These are phyloP conservation scores for Cornus controversa DNA, from an alignment of 148 eudicot species.

Conservation along the genomic window DNA sequence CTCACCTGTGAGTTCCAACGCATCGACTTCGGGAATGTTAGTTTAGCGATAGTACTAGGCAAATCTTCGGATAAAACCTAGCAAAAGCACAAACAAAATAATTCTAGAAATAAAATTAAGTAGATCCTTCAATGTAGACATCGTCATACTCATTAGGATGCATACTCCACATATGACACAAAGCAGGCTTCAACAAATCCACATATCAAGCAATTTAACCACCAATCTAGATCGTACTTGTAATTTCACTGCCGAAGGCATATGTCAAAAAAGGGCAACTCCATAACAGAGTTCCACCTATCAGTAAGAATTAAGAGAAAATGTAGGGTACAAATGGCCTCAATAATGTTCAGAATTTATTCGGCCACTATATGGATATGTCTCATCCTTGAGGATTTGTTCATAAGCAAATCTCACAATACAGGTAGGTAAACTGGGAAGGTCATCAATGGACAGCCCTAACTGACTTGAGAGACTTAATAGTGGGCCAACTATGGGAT, in stretches of 20 bases:
- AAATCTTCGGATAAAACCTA: conserved; percentile 91
- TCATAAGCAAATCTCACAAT: no score
- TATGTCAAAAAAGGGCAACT: neutral
- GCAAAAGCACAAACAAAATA: conserved; percentile 22
- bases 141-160: neutral
- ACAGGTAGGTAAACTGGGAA: no score
- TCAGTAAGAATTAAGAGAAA: neutral
- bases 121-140: conserved; percentile 1
- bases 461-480: no score
- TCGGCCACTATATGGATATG: no score
- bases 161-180: neutral
- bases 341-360: no score
- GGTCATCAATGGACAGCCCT: no score
- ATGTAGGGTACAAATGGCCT: no score
- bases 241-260: neutral
- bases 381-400: no score
- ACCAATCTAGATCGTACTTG: neutral
- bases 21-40: conserved; percentile 96
- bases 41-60: conserved; percentile 67
- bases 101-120: neutral
- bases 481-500: no score
- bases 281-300: neutral
- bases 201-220: neutral
- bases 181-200: neutral
- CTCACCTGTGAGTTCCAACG: conserved; percentile 98